Percentiles rank a stretch among this genome's conserved stretches.
Evolutionary conservation across 495 filamentous ascomycete species (phyloP).

Genomic region (Penicillium bialowiezense): DNA sequence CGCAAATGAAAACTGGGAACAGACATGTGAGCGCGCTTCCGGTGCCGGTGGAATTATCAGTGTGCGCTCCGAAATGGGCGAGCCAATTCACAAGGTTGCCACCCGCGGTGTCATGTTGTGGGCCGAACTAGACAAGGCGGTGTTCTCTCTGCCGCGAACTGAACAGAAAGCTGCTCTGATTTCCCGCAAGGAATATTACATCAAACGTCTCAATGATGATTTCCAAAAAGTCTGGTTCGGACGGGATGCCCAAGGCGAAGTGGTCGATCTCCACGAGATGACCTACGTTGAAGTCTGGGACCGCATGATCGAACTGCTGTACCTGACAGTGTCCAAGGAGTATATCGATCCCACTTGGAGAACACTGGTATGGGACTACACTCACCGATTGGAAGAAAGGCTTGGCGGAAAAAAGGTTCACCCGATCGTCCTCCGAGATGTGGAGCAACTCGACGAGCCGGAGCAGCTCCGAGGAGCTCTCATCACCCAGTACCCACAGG

Average conservation of each 20-base stretch:
- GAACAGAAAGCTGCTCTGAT: constrained; percentile 25
- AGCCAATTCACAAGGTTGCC: constrained; percentile 44
- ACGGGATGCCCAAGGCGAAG: constrained; percentile 14
- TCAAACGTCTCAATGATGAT: constrained; percentile 31
- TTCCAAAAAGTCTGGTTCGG: constrained; percentile 42
- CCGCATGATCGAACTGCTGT: constrained; percentile 34
- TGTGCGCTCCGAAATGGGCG: constrained; percentile 41
- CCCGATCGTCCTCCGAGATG: constrained; percentile 7
- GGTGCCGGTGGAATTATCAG: constrained; percentile 37
- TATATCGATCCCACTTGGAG: constrained; percentile 36
- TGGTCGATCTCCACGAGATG: constrained; percentile 36
- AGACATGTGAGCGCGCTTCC: constrained; percentile 22
- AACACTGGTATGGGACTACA: constrained; percentile 25
- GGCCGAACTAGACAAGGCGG: constrained; percentile 35
- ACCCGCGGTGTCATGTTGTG: constrained; percentile 37
- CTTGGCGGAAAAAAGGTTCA: constrained; percentile 12
- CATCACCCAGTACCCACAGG: constrained; percentile 1
- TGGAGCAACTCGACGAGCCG: neutral
- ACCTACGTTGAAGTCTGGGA: constrained; percentile 34
- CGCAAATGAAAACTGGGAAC: constrained; percentile 26
- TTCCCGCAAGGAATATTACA: constrained; percentile 23
- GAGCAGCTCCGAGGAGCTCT: neutral
- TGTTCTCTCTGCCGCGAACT: constrained; percentile 30
- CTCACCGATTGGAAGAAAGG: constrained; percentile 26
- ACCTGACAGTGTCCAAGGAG: constrained; percentile 26